phyloP scores from a whole-genome alignment of 495 filamentous ascomycete species.

The Aspergillus ostianus region DNA sequence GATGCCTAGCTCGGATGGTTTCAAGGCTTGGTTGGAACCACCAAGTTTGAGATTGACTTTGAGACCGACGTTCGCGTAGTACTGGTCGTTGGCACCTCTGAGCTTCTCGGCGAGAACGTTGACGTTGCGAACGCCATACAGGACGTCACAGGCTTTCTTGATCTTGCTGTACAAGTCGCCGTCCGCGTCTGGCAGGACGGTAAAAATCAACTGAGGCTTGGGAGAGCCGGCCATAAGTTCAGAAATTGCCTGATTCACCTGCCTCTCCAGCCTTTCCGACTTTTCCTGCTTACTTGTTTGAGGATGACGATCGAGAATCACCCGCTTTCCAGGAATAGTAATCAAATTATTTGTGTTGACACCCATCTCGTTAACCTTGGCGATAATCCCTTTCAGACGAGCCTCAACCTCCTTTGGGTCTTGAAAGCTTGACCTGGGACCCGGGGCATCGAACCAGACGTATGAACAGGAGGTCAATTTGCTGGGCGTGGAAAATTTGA shows the following conservation, averaged over 20 bases:
- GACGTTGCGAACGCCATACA: conserved; percentile 62
- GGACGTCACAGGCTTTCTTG: conserved; percentile 65
- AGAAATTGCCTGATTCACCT: conserved; percentile 28
- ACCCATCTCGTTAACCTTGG: conserved; percentile 30
- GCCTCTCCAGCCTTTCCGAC: not conserved
- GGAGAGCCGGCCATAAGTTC: conserved; percentile 27
- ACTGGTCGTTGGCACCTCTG: conserved; percentile 42
- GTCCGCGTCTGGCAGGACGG: conserved; percentile 56
- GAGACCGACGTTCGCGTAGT: conserved; percentile 71
- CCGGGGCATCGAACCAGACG: conserved; percentile 19
- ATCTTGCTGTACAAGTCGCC: conserved; percentile 60
- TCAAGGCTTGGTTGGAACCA: conserved; percentile 69
- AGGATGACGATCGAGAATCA: conserved; percentile 11
- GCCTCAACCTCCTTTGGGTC: conserved; percentile 11
- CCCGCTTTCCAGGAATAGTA: conserved; percentile 15
- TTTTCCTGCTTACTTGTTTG: too few relatives aligned
- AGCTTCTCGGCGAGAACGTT: conserved; percentile 58
- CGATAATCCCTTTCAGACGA: conserved; percentile 17
- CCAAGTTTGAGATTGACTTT: conserved; percentile 88
- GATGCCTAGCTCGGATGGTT: conserved; percentile 48
- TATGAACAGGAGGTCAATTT: conserved; percentile 40
- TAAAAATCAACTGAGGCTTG: conserved; percentile 55
- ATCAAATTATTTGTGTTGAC: conserved; percentile 14
- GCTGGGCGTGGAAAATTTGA: conserved; percentile 40
- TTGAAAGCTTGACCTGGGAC: conserved; percentile 7